Evolutionary conservation across 2,329 filamentous ascomycete genomes (phyloP), one percentile per base, ranked within the genome.

Genomic region (Bimuria novae-zelandiae): DNA sequence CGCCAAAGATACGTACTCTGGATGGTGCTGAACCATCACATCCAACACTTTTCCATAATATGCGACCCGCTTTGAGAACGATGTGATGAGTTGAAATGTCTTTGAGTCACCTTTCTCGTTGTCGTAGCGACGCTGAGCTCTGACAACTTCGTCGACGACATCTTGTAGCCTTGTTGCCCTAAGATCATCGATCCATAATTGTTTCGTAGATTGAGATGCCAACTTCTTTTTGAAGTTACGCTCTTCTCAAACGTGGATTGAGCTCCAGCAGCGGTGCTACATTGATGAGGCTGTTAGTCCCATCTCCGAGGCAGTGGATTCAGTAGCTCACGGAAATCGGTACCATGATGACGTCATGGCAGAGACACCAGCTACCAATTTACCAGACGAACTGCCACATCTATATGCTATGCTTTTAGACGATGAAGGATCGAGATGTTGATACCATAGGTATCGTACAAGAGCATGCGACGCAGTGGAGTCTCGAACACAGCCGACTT

Each of bases 1-100:
- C 4, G 55, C 65, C 19, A 70, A 50, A 4, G 62, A 55, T 7
- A 65, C 60, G 37, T 68, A 68, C 48, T 70, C 64, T n/a, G 67
- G 65, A 54, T 69, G 65, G 32, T 67, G 63, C 51, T 68, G 63
- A 6, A 56, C 62, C 43, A 68, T 43, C 8, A 63, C 62, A 49
- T 67, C 62, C 32, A 68, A 54, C 2, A 67, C 49, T 12, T 52
- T 48, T 21, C 55, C 60, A 54, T 67, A 68, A 40, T 61, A 36
- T 19, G 27, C 40, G 25, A 57, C 32, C 30, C 46, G n/a, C 16
- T 54, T 49, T n/a, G 56, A 54, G 33, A 59, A 56, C 12, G 46
- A 32, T 4, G 42, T 12, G 30, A 54, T 50, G 14, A 23, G 47
- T 44, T 51, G 44, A 27, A 22, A 33, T 0, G 32, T 16, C 27